Evolutionary conservation across 352 stramenopile genomes (phyloP), one percentile per base, ranked within the genome.

Genomic region (Phytopythium delawarense): DNA sequence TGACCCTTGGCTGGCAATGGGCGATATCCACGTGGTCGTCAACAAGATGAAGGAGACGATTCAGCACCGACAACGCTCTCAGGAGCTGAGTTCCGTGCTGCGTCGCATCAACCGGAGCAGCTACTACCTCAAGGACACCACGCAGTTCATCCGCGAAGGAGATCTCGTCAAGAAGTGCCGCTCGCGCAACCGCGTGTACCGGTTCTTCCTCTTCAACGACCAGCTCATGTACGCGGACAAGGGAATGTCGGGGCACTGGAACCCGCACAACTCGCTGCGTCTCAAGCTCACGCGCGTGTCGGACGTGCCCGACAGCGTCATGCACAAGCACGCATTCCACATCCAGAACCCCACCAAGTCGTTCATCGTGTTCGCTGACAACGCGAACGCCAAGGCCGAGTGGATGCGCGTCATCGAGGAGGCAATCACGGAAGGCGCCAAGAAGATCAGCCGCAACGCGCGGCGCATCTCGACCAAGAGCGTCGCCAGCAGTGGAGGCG

Each of bases 131-230:
- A 97, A 98, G 61, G 94, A 98, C 69, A 88, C 94, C 30, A 89
- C 94, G n/a, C 87, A 87, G 13, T 99, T 99, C 73, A 81, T 99
- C 13, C 81, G 84, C 55, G 93, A 98, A 74, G 97, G 96, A 15
- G 87, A 98, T 59, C 63, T 99, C 46, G 87, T 89, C 23, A 99
- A 99, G 76, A 91, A 91, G 46, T 97, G 92, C 51, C 81, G 96
- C 28, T 98, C 83, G 13, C 80, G 92, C 20, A 93, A 91, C 63
- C 81, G 90, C 37, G 70, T 78, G 16, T 96, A 96, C 61, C 85
- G 86, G 13, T 96, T 96, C 59, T 94, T 96, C 65, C 79, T 94
- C 18, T 96, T 94, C 71, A 94, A 94, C 59, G 86, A 96, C 52
- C 87, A 94, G 65, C 60, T 94, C 2, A 32, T 94, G 58, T 96